Conservation (phyloP, 495 filamentous ascomycete genomes). For the Tuber umbilicatum region DNA sequence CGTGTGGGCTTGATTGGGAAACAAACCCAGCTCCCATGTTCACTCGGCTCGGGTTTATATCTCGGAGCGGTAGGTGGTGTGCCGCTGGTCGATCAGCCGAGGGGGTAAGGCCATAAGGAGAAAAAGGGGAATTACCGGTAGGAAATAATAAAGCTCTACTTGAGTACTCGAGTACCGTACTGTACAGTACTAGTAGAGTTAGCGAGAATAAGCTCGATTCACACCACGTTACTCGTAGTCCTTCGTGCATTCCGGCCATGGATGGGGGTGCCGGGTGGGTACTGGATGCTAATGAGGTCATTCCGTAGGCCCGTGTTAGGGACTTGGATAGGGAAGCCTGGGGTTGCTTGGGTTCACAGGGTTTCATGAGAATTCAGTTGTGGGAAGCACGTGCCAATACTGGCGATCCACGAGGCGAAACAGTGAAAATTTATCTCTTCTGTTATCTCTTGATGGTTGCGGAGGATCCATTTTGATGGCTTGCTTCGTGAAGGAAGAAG, state of each 20-base stretch:
- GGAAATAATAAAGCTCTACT: background rate
- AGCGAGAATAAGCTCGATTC: background rate
- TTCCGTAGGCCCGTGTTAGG: background rate
- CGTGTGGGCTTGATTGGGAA: background rate
- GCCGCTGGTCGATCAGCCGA: background rate
- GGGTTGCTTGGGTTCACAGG: background rate
- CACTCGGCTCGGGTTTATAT: background rate
- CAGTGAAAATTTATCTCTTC: background rate
- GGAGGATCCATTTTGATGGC: background rate
- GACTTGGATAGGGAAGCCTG: background rate
- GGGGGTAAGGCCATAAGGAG: too few species aligned
- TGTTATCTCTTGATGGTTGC: background rate
- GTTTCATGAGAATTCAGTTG: background rate
- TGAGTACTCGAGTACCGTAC: too few species aligned
- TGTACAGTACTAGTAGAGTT: too few species aligned
- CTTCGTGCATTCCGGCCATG: background rate
- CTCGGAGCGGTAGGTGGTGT: background rate
- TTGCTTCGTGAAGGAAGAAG: background rate
- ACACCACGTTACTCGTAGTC: background rate
- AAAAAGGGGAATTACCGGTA: background rate
- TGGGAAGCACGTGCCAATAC: background rate
- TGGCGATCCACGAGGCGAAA: background rate
- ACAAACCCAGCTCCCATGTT: background rate
- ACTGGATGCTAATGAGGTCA: background rate
- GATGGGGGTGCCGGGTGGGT: background rate